phyloP scores from a whole-genome alignment of 1,284 basidiomycete genomes.

The Leccinum subrobustum region DNA sequence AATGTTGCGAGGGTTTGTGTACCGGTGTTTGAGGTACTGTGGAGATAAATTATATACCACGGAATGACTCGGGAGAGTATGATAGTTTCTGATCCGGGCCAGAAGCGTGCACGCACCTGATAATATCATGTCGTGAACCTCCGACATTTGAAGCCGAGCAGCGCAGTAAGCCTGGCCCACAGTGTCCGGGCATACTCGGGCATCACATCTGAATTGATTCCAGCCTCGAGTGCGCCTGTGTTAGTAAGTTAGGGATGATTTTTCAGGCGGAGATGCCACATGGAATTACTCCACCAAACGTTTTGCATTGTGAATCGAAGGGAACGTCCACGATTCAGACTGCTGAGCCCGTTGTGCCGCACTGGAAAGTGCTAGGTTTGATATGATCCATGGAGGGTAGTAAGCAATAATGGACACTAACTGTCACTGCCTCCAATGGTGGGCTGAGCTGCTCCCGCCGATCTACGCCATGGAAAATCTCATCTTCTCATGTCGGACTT shows the following conservation, averaged over 20 bases:
- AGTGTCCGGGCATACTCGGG: background rate
- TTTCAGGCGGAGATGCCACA: background rate
- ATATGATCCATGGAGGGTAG: too few species aligned
- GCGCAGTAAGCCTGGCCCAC: background rate
- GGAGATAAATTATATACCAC: conserved; percentile 11
- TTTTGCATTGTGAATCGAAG: background rate
- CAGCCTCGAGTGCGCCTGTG: background rate
- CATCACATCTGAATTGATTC: background rate
- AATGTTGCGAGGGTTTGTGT: background rate
- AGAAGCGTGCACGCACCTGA: background rate
- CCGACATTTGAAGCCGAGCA: background rate
- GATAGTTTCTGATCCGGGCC: background rate
- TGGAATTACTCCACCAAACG: background rate
- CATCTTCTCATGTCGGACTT: too few species aligned
- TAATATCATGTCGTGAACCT: background rate
- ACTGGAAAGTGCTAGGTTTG: too few species aligned
- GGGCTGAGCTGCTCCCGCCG: too few species aligned
- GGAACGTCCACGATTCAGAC: background rate
- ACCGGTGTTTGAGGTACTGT: background rate
- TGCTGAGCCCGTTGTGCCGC: background rate
- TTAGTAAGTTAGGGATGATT: background rate
- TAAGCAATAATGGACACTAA: too few species aligned
- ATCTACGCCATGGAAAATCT: too few species aligned
- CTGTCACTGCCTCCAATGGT: too few species aligned
- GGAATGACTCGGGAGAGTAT: background rate